Evolutionary conservation across 495 filamentous ascomycete genomes (phyloP).

Genomic region (Lentithecium fluviatile): DNA sequence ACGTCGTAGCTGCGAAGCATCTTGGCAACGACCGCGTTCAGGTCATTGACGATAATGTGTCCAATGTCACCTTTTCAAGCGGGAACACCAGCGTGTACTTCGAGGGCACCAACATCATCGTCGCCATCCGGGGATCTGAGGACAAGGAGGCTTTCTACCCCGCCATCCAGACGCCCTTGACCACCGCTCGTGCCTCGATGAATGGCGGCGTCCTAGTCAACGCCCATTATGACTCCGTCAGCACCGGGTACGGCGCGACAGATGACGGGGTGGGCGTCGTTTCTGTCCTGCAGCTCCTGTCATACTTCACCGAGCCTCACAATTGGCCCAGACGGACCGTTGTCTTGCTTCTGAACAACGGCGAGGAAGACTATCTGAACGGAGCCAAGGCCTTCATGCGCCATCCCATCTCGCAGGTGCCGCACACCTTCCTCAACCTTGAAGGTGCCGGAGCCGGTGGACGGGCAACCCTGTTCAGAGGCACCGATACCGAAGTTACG

Average conservation of each 20-base stretch:
- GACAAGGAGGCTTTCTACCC: constrained; percentile 52
- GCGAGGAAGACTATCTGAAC: constrained; percentile 91
- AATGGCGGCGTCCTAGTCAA: constrained; percentile 86
- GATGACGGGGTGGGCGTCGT: constrained; percentile 92
- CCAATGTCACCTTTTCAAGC: constrained; percentile 69
- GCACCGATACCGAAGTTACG: constrained; percentile 84
- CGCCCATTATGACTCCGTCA: constrained; percentile 93
- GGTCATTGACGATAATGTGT: constrained; percentile 56
- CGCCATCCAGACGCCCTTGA: constrained; percentile 20
- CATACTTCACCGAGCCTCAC: constrained; percentile 77
- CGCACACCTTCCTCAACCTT: constrained; percentile 86
- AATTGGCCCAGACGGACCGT: constrained; percentile 76
- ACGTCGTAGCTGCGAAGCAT: constrained; percentile 61
- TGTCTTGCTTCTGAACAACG: constrained; percentile 88
- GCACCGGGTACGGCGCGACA: constrained; percentile 86
- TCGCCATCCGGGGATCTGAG: constrained; percentile 81
- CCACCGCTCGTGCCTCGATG: constrained; percentile 50
- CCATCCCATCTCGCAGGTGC: constrained; percentile 72
- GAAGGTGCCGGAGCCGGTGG: constrained; percentile 95
- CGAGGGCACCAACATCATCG: constrained; percentile 88
- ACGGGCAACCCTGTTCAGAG: constrained; percentile 80
- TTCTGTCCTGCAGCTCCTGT: constrained; percentile 80
- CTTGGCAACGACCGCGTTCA: constrained; percentile 32
- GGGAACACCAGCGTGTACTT: constrained; percentile 67
- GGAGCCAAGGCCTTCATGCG: constrained; percentile 83